Base-by-base conservation (phyloP, 768 basidiomycete species). In the Mycena metata region DNA sequence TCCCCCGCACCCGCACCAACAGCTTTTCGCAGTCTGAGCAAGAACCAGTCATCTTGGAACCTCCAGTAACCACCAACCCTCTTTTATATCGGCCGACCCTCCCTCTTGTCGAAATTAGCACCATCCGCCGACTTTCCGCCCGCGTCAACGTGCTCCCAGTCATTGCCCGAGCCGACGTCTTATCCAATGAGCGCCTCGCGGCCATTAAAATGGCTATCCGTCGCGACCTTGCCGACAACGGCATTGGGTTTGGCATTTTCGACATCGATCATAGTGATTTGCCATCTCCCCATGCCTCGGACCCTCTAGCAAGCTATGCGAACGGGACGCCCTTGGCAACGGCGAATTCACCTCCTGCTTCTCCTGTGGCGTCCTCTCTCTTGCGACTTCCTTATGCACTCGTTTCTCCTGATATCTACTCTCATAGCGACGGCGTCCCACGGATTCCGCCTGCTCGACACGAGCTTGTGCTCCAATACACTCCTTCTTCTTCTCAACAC, bases 81-180 rank as follows among this genome's bases (percentile, higher is more conserved):
- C 83, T 88, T 72, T 84, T 90, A 51, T 88, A 86, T 69, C 86
- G 90, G 61, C 88, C 91, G 51, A 87, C 90, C 50, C 85, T 94
- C 57, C 92, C 92, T 57, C 75, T 84, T 42, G 80, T 85, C 47
- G 94, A 96, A 81, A 91, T 95, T 75, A 83, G 84, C 72, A 89
- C 91, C 69, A 94, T 96, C 77, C 89, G 91, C 74, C 89, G 91
- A 47, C 83, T 96, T 73, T 93, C 94, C 68, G 85, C 86, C 67
- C 88, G 94, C 71, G 93, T 94, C 77, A 95, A 96, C 78, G 93
- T 96, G 66, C 90, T 96, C 71, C 94, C 94, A 69, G 92, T 96
- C 74, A 87, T 96, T 70, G 90, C 93, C 69, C 87, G 90, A 68
- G 92, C 93, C 30, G 94, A 96, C 82, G 84, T 88, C 68, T 84